Evolutionary conservation across 495 filamentous ascomycete genomes (phyloP), one percentile per base, ranked within the genome.

Genomic region (Penicillium bovifimosum): DNA sequence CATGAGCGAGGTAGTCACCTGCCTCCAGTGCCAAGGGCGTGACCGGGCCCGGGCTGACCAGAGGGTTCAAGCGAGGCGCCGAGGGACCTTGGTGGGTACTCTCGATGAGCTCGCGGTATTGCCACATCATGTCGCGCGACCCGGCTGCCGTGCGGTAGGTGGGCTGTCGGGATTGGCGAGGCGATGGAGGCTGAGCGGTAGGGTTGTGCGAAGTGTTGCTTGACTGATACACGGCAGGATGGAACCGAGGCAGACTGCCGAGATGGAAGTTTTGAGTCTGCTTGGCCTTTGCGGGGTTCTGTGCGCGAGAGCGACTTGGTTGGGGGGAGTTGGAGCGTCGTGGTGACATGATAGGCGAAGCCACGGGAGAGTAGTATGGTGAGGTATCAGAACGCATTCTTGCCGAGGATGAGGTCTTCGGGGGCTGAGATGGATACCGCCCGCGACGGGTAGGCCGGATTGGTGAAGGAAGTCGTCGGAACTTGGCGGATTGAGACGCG

Each of bases 31-130:
- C 79, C 64, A 93, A 76, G 0, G 88, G 88, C 2, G 88, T 91
- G 34, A 91, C 86, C 0, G 86, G 86, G 0, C 87, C 87, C 1
- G 87, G 86, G 39, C 85, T 88, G n/a, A 80, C 80, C 3, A 87
- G 73, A 2, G 88, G 88, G 20, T 73, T 73, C 31, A 93, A 63
- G 14, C 81, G 72, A 7, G 88, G 88, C 17, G 83, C 83, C 9
- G 71, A 70, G n/a, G 32, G 86, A 76, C 54, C 69, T 59, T 61
- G 76, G 52, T 55, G 68, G 41, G 60, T 38, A 13, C 59, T 61
- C n/a, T 71, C 72, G 11, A 70, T 45, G 0, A 69, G 46, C 6
- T 76, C 73, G 4, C 71, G 66, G 42, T 70, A 74, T 48, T 76
- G 73, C 53, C 64, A 63, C 50, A 69, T 54, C 31, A 65, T 45